Conservation (phyloP, 257 asterid species). For the Lycium barbarum region DNA sequence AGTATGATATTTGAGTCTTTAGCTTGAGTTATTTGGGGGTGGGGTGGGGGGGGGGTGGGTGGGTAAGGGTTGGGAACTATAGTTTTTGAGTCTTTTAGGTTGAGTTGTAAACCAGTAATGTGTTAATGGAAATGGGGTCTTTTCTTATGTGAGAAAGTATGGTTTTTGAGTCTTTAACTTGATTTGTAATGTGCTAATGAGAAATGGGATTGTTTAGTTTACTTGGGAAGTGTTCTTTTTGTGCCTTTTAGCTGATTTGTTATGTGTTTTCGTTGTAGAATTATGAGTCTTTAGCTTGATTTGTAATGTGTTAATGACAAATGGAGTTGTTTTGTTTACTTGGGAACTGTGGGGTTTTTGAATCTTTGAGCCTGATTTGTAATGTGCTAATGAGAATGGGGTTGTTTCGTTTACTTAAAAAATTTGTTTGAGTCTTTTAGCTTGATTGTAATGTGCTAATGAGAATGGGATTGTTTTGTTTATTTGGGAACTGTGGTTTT, state of each 20-base stretch:
- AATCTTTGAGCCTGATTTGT: not conserved
- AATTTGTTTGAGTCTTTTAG: not conserved
- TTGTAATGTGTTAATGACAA: conserved; percentile 1
- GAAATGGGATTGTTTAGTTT: conserved; percentile 5
- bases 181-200: not conserved
- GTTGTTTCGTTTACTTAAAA: not conserved
- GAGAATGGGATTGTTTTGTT: not conserved
- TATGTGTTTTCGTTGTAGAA: conserved; percentile 49
- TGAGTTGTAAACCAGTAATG: not conserved
- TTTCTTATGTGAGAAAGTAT: not conserved
- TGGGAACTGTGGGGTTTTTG: not conserved
- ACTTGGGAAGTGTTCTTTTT: not conserved
- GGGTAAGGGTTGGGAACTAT: not conserved
- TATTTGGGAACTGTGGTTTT: not conserved
- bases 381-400: not conserved
- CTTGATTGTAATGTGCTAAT: not conserved
- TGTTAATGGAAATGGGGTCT: not conserved
- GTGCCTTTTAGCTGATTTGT: not conserved
- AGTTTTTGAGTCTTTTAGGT: not conserved
- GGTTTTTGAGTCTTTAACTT: not conserved
- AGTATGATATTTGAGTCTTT: not conserved
- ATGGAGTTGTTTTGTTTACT: not conserved
- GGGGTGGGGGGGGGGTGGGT: too few relatives aligned
- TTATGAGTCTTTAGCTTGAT: not conserved
- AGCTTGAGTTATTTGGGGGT: not conserved